Evolutionary conservation across 2,329 filamentous ascomycete species (phyloP).

Genomic region (Pseudomassariella vexata): DNA sequence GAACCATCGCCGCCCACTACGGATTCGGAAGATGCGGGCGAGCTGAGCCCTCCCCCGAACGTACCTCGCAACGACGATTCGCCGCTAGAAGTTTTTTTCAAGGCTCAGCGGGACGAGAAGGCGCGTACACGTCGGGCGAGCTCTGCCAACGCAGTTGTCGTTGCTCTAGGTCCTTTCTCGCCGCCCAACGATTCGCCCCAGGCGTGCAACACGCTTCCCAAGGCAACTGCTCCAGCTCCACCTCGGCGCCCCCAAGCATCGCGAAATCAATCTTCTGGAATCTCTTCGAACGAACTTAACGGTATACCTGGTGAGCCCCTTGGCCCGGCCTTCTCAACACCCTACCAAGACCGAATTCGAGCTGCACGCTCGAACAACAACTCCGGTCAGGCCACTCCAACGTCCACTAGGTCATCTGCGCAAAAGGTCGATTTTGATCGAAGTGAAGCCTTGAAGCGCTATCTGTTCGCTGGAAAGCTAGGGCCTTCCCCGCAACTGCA

Average conservation of each 20-base stretch:
- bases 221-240: slow-evolving; percentile 25
- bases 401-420: slow-evolving; percentile 7
- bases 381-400: slow-evolving; percentile 15
- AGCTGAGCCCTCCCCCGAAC: slow-evolving; percentile 29
- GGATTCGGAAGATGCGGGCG: slow-evolving; percentile 45
- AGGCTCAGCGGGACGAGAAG: slow-evolving; percentile 75
- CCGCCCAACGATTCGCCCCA: slow-evolving; percentile 38
- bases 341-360: slow-evolving; percentile 56
- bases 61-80: slow-evolving; percentile 49
- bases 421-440: slow-evolving; percentile 22
- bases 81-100: slow-evolving; percentile 85
- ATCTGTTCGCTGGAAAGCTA: slow-evolving; percentile 42
- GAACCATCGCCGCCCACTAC: slow-evolving; percentile 48
- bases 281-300: slow-evolving; percentile 67
- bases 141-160: slow-evolving; percentile 34
- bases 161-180: slow-evolving; percentile 39
- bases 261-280: slow-evolving; percentile 43
- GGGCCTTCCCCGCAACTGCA: slow-evolving; percentile 3
- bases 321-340: slow-evolving; percentile 64
- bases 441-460: slow-evolving; percentile 51
- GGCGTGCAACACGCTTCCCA: slow-evolving; percentile 24
- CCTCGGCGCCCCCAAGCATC: slow-evolving; percentile 26
- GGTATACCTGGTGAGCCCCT: slow-evolving; percentile 48
- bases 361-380: slow-evolving; percentile 37
- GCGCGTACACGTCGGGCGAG: slow-evolving; percentile 52